Evolutionary conservation across 1,284 basidiomycete genomes (phyloP), one percentile per base, ranked within the genome.

Genomic region (Veloporphyrellus conicus): DNA sequence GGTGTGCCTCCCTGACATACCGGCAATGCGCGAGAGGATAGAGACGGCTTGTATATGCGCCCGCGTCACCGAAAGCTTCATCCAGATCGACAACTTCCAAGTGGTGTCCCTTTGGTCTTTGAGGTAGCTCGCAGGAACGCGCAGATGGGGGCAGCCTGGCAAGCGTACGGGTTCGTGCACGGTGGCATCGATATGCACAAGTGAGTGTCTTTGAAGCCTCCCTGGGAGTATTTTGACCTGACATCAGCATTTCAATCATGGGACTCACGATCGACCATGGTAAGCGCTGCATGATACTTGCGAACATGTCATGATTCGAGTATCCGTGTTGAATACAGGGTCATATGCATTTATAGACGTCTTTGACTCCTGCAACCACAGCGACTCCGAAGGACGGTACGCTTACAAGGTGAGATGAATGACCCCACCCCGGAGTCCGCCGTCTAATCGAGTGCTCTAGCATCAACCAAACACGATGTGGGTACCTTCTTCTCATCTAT

Each of bases 181-280:
- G 87, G 87, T 0, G 94, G 97, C n/a, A 90, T 97, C 59, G 97
- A 97, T 64, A 96, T 93, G 3, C 94, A 97, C 72, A 94, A 94
- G 86, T 87, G 53, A 45, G 79, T 62, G 28, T 32, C 11, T 15
- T 33, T 37, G 44, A 27, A 23, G n/a, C 22, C 41, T 11, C 28
- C 11, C 19, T 6, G 2, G 6, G 18, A n/a, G 22, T 32, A 25
- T 36, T 15, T 44, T 60, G 45, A 65, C 49, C 15, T 22, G 34
- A 16, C 22, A 19, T 12, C 53, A 88, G 85, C 54, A 82, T 94
- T 27, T 90, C 89, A 3, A 75, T 97, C 22, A 71, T 92, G 19
- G 94, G 94, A 1, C 69, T 94, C 46, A 96, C 93, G 0, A 96
- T 98, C 54, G 95, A 98, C 67, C 96, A 93, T 59, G 90, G 86